Evolutionary conservation across 1,284 basidiomycete species (phyloP).

Genomic region (Irpex sp.): DNA sequence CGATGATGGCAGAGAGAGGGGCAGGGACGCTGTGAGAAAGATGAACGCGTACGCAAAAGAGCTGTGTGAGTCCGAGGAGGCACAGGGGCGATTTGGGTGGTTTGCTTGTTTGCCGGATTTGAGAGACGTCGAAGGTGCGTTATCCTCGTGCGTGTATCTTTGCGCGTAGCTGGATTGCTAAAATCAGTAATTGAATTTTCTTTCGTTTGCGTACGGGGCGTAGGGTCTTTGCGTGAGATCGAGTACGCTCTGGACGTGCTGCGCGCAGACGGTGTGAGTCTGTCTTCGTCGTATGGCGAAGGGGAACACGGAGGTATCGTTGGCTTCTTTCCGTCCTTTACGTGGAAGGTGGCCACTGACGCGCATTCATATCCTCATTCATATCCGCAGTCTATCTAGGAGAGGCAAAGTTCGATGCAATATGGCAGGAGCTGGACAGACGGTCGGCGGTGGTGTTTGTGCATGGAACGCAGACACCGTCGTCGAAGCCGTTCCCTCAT

Average conservation of each 20-base stretch:
- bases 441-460: conserved; percentile 60
- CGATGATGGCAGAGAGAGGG: conserved; percentile 13
- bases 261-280: conserved; percentile 54
- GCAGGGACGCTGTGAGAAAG: conserved; percentile 38
- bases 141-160: neutral
- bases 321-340: conserved; percentile 2
- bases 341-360: neutral
- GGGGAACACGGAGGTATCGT: conserved; percentile 25
- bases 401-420: conserved; percentile 53
- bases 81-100: conserved; percentile 57
- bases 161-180: neutral
- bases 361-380: neutral
- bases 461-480: conserved; percentile 63
- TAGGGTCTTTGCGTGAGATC: conserved; percentile 53
- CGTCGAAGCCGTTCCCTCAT: conserved; percentile 60
- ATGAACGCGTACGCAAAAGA: conserved; percentile 46
- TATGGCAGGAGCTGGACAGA: conserved; percentile 63
- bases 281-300: conserved; percentile 61
- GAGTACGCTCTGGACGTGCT: conserved; percentile 54
- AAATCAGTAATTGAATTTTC: neutral
- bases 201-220: neutral
- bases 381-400: conserved; percentile 55
- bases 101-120: conserved; percentile 61
- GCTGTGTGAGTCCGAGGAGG: conserved; percentile 38
- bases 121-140: conserved; percentile 53